These are phyloP conservation scores for Ophiosphaerella korrae DNA, from an alignment of 2,329 filamentous ascomycete species.

Conservation along the genomic window DNA sequence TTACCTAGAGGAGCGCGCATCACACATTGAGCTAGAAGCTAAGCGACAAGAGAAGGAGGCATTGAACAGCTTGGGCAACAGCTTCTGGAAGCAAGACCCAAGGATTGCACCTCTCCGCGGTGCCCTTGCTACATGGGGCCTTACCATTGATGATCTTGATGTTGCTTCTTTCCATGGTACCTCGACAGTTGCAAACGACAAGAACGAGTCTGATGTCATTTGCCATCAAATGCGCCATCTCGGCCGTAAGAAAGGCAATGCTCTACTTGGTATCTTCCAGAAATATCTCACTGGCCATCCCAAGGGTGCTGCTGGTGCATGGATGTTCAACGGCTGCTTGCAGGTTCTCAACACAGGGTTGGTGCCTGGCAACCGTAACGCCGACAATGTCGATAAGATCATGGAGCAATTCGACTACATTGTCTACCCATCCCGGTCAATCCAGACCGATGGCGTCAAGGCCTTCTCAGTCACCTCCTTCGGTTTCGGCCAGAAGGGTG, in stretches of 20 bases:
- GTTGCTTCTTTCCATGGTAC: constrained; percentile 99
- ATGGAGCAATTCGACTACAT: constrained; percentile 99
- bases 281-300: constrained; percentile 99
- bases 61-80: constrained; percentile 90
- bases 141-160: constrained; percentile 92
- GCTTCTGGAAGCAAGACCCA: constrained; percentile 97
- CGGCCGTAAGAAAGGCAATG: constrained; percentile 94
- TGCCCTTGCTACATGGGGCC: constrained; percentile 94
- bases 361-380: constrained; percentile 96
- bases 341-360: constrained; percentile 94
- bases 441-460: constrained; percentile 98
- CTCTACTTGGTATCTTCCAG: constrained; percentile 96
- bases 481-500: constrained; percentile 98
- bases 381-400: constrained; percentile 92
- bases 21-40: constrained; percentile 87
- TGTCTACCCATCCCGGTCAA: constrained; percentile 90
- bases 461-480: constrained; percentile 99
- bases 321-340: constrained; percentile 99
- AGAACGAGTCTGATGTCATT: constrained; percentile 98
- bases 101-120: constrained; percentile 94
- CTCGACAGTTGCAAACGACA: constrained; percentile 97
- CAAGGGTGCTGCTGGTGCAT: constrained; percentile 98
- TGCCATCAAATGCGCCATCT: constrained; percentile 96
- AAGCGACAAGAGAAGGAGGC: constrained; percentile 91
- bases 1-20: constrained; percentile 82